Conservation (phyloP, 148 eudicot genomes). For the Rhododendron kiyosumense region DNA sequence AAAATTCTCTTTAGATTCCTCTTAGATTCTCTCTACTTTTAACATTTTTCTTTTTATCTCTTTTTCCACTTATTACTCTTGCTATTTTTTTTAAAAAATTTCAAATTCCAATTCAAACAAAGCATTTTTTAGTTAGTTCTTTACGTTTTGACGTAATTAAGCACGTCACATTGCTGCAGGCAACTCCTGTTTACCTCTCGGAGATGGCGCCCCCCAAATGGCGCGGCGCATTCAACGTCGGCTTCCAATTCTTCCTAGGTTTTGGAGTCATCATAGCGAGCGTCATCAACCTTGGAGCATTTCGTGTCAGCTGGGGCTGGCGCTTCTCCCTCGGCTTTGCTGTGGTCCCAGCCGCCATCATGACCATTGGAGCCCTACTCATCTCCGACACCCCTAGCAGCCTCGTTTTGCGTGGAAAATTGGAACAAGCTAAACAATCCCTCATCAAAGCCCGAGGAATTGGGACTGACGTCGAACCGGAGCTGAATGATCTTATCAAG, state of each 20-base stretch:
- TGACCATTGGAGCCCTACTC: constrained; percentile 33
- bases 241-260: constrained; percentile 44
- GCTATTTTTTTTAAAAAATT: too few relatives aligned
- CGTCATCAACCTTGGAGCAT: constrained; percentile 25
- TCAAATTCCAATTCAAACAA: too few relatives aligned
- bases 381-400: constrained; percentile 46
- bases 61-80: too few relatives aligned
- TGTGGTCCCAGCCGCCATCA: constrained; percentile 28
- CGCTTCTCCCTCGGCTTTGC: constrained; percentile 45
- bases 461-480: constrained; percentile 22
- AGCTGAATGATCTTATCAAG: constrained; percentile 30
- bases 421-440: constrained; percentile 25
- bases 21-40: too few relatives aligned
- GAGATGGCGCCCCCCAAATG: constrained; percentile 46
- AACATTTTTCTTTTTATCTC: too few relatives aligned
- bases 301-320: constrained; percentile 33
- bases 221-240: constrained; percentile 43
- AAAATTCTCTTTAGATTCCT: too few relatives aligned
- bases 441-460: constrained; percentile 30
- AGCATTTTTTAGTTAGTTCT: background rate
- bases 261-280: constrained; percentile 33
- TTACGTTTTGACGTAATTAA: background rate
- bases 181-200: constrained; percentile 37
- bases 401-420: constrained; percentile 38
- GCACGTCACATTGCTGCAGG: constrained; percentile 22